These are phyloP conservation scores for Strigomonas galati DNA, from an alignment of 208 protist species.

Conservation along the genomic window DNA sequence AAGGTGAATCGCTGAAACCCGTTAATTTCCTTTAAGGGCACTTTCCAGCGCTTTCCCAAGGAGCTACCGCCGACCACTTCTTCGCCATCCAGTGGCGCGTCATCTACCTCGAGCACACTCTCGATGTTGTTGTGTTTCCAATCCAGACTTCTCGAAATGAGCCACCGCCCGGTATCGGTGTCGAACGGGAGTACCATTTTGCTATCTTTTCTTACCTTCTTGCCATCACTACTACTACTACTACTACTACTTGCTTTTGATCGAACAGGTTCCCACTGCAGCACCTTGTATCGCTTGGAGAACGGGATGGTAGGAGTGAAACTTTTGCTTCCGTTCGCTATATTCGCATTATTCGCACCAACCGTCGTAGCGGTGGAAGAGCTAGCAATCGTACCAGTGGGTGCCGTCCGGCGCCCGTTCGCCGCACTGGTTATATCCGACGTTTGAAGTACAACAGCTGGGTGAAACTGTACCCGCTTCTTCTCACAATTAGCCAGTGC, in stretches of 20 bases:
- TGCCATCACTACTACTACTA: too few species aligned
- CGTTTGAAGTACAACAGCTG: background rate
- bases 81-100: background rate
- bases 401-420: background rate
- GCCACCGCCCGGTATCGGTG: slow-evolving; percentile 3
- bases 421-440: background rate
- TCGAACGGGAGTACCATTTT: slow-evolving; percentile 8
- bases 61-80: background rate
- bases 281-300: slow-evolving; percentile 4
- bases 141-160: background rate
- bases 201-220: background rate
- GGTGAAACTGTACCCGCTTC: background rate
- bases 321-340: background rate
- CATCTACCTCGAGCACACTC: background rate
- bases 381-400: background rate
- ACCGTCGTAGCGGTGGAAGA: background rate
- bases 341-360: background rate
- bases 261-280: slow-evolving; percentile 15
- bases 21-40: slow-evolving; percentile 27
- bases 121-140: background rate
- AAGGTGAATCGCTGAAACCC: slow-evolving; percentile 33
- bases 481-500: background rate
- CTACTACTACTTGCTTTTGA: background rate
- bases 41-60: slow-evolving; percentile 18
- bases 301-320: background rate